Evolutionary conservation across 352 stramenopile species (phyloP), one percentile per base, ranked within the genome.

Genomic region (Phytophthora multivora): DNA sequence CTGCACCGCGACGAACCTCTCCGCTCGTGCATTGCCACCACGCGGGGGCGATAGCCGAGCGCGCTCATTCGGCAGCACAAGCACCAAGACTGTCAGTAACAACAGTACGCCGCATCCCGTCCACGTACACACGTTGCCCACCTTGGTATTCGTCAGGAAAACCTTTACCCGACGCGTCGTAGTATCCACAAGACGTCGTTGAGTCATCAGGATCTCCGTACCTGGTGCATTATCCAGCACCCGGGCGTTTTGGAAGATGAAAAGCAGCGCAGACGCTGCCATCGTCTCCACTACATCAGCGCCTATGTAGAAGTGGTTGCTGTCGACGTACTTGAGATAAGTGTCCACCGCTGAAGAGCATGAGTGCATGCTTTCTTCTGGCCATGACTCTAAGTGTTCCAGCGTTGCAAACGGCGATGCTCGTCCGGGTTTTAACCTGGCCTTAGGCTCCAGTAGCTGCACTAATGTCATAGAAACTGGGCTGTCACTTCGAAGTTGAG

Each of bases 1-100:
- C 28, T 89, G 81, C 19, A 90, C 79, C 46, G 74, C 70, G 33
- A 90, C 66, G 48, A 89, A 90, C 21, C 79, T 80, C 50, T 89
- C 81, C 7, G 79, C 81, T 18, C 77, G 79, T 47, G 73, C 73
- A 30, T 84, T 86, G 58, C 71, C 74, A 26, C 78, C 78, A 60
- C 71, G 73, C 52, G 71, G 75, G 8, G 75, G 78, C 40, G 63
- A 59, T 21, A 87, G 58, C 0, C 80, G 73, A 63, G 78, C 75
- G 8, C 77, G 77, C 46, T 83, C 77, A 25, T 87, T 86, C 40
- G 80, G 80, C 4, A 86, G 51, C 25, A 73, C 43, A 19, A 89
- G 49, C 12, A 79, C 77, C 30, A 89, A 63, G 5, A 74, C 59
- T 15, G 80, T 79, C n/a, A 89, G 59, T 1, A 85, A 21, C 19